Percentiles rank a stretch among this genome's conserved stretches.
Evolutionary conservation across 176 grass and related monocot genomes (phyloP).

Genomic region (Eremochloa ophiuroides): DNA sequence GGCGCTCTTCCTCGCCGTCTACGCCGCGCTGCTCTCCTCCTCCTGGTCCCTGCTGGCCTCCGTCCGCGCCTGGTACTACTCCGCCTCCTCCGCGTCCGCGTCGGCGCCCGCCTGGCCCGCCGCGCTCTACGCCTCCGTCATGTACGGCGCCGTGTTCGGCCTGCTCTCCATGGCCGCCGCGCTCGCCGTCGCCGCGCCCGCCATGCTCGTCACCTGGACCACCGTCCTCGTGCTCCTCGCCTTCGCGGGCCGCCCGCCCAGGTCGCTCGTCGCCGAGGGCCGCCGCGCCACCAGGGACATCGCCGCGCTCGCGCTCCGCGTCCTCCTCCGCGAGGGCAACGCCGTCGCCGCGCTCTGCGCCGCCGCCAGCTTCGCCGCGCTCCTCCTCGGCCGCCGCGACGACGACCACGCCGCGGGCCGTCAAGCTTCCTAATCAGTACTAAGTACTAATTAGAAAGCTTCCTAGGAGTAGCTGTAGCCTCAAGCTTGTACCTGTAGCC

Average conservation of each 20-base stretch:
- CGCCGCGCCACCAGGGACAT: conserved; percentile 61
- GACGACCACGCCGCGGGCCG: neutral
- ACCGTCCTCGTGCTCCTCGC: conserved; percentile 90
- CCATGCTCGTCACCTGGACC: conserved; percentile 78
- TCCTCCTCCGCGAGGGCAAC: conserved; percentile 61
- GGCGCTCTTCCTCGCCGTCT: conserved; percentile 65
- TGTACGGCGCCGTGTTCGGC: conserved; percentile 88
- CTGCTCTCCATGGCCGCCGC: conserved; percentile 78
- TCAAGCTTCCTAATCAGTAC: too few relatives aligned
- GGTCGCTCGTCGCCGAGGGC: conserved; percentile 63
- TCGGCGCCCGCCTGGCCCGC: conserved; percentile 6
- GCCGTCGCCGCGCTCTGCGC: conserved; percentile 54
- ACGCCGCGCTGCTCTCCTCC: conserved; percentile 62
- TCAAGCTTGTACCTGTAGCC: too few relatives aligned
- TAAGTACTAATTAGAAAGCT: too few relatives aligned
- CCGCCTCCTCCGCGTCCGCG: neutral
- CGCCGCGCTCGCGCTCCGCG: conserved; percentile 46
- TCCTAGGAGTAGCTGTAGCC: too few relatives aligned
- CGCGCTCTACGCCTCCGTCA: conserved; percentile 70
- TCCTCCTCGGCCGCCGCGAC: conserved; percentile 1
- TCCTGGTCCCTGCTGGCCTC: conserved; percentile 63
- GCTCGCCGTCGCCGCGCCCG: conserved; percentile 66
- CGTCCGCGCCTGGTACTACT: conserved; percentile 80
- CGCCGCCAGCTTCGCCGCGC: conserved; percentile 45
- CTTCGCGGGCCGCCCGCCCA: conserved; percentile 48